Evolutionary conservation across 129 eudicot genomes (phyloP), one percentile per base, ranked within the genome.

Genomic region (Flaveria sonorensis): DNA sequence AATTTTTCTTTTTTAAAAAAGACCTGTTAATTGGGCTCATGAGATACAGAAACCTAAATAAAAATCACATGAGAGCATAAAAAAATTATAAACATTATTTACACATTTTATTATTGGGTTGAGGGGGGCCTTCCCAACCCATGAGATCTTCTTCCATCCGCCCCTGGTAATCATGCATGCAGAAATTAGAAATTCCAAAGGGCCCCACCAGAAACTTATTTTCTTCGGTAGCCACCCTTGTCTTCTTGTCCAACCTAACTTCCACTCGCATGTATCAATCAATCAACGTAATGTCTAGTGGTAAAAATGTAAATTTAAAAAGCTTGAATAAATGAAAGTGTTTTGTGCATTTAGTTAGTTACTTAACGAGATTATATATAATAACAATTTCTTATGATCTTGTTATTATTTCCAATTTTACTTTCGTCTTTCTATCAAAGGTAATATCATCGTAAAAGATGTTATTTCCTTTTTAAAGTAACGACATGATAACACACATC

Each of bases 211-310:
- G 12, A 36, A 36, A 36, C 40, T 36, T 36, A 1, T 36, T 36
- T 36, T 36, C 40, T 56, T 23, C 15, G 6, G 55, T 68, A 21
- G 67, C 67, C 77, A 48, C 20, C 39, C 68, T 55, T 73, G 77
- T 73, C 53, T 73, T 73, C 56, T 43, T 32, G 13, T 55, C 55
- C 68, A 20, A 74, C 56, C 56, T 24, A 43, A 57, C 46, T 14
- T 4, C 10, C 8, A 13, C 53, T 11, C 47, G 36, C 75, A 71
- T 71, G 19, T 6, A n/a, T 52, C 65, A 32, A 52, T 71, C 64
- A 71, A 50, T 52, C 24, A 71, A 32, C 53, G 53, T 67, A 67
- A 20, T 2, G 3, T 42, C 72, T 0, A 18, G 21, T 32, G 48
- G 26, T 3, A 65, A 65, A 65, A 15, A 0, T 5, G 42, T 1